phyloP scores from a whole-genome alignment of 2,329 filamentous ascomycete species.

The Exophiala bonariae region DNA sequence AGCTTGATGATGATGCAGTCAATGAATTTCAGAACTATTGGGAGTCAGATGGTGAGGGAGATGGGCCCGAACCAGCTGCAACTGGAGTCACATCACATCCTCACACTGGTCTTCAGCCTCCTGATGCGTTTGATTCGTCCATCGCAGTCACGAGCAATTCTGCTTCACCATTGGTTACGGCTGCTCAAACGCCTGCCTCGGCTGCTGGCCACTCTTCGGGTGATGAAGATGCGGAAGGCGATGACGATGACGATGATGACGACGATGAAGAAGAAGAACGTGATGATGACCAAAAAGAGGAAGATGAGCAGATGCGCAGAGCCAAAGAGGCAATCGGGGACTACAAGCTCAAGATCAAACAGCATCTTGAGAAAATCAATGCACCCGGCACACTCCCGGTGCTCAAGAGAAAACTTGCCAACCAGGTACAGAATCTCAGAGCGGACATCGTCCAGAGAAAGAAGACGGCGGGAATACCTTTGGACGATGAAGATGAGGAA shows the following conservation, averaged over 20 bases:
- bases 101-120: constrained; percentile 16
- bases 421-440: constrained; percentile 38
- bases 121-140: constrained; percentile 31
- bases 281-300: constrained; percentile 43
- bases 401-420: constrained; percentile 40
- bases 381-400: constrained; percentile 17
- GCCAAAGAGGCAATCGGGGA: constrained; percentile 43
- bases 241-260: constrained; percentile 37
- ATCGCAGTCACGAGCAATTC: constrained; percentile 26
- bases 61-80: constrained; percentile 35
- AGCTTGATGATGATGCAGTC: constrained; percentile 26
- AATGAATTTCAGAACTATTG: constrained; percentile 38
- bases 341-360: constrained; percentile 45
- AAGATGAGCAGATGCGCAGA: constrained; percentile 33
- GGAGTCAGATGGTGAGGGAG: constrained; percentile 31
- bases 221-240: constrained; percentile 35
- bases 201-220: constrained; percentile 19
- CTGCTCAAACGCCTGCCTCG: constrained; percentile 28
- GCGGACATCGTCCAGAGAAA: constrained; percentile 20
- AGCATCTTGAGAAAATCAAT: constrained; percentile 41
- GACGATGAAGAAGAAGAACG: constrained; percentile 46
- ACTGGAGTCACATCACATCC: constrained; percentile 19
- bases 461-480: constrained; percentile 1
- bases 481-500: constrained; percentile 25
- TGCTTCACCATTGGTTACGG: constrained; percentile 29